A percentile compares a stretch with the other conserved stretches of the same genome.
Conservation (phyloP, 345 rosid species). For the Kandelia obovata region DNA sequence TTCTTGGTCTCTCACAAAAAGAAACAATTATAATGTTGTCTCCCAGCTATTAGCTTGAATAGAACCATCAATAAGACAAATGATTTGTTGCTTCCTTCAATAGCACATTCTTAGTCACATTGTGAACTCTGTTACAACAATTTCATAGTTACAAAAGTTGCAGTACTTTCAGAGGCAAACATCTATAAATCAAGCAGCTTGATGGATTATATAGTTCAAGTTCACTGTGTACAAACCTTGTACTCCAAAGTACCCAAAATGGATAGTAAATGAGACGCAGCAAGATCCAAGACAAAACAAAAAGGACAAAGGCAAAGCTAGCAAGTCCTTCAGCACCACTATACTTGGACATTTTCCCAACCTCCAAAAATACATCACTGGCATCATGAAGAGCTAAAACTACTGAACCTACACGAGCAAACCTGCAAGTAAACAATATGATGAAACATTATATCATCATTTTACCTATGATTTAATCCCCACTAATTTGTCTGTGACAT, state of each 20-base stretch:
- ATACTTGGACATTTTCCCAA: slow-evolving; percentile 96
- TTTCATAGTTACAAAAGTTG: too few relatives aligned
- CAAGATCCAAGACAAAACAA: slow-evolving; percentile 80
- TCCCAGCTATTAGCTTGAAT: too few relatives aligned
- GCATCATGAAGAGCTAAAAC: slow-evolving; percentile 96
- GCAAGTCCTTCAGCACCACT: slow-evolving; percentile 79
- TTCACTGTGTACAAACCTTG: slow-evolving; percentile 57
- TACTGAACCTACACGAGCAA: slow-evolving; percentile 85
- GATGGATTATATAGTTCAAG: background rate
- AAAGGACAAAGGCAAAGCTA: slow-evolving; percentile 65
- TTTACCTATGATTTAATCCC: background rate
- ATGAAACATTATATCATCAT: background rate
- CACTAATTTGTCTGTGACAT: too few relatives aligned
- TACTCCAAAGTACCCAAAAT: slow-evolving; percentile 98
- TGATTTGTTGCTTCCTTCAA: background rate
- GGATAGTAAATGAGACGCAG: slow-evolving; percentile 92
- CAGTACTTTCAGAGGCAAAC: background rate
- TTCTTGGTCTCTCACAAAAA: background rate
- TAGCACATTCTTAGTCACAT: background rate
- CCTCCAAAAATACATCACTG: slow-evolving; percentile 86
- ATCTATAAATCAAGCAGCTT: background rate
- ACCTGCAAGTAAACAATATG: slow-evolving; percentile 41
- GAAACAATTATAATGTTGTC: too few relatives aligned
- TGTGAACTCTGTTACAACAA: too few relatives aligned
- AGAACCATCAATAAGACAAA: background rate